phyloP scores from a whole-genome alignment of 176 grass and related monocot species.

The Oryza glumipatula region DNA sequence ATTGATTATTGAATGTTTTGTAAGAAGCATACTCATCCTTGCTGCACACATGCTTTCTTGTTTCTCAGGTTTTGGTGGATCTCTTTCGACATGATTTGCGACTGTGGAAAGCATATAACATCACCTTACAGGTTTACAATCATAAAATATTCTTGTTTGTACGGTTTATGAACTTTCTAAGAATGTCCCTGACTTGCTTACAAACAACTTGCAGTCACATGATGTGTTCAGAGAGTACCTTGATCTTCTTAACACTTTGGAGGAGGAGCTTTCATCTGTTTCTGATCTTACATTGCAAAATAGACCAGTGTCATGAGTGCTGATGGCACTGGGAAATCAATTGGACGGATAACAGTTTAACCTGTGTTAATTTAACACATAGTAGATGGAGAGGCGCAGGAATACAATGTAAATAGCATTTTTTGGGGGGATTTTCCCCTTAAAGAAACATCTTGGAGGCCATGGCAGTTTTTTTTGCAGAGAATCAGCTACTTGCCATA shows the following conservation, averaged over 20 bases:
- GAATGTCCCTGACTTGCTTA: slow-evolving; percentile 24
- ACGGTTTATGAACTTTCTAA: not conserved
- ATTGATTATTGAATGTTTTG: slow-evolving; percentile 5
- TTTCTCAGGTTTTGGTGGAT: slow-evolving; percentile 87
- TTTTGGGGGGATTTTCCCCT: slow-evolving; percentile 30
- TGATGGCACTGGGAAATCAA: not conserved
- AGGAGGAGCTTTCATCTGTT: slow-evolving; percentile 81
- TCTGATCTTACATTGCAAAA: slow-evolving; percentile 65
- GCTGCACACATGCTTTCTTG: slow-evolving; percentile 23
- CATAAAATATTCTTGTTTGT: not conserved
- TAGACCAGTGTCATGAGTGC: slow-evolving; percentile 50
- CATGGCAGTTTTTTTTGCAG: slow-evolving; percentile 43
- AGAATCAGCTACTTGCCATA: slow-evolving; percentile 43
- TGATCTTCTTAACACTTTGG: slow-evolving; percentile 84
- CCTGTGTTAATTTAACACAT: slow-evolving; percentile 55
- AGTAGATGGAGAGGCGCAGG: slow-evolving; percentile 14
- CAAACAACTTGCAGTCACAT: slow-evolving; percentile 70
- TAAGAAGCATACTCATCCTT: slow-evolving; percentile 24
- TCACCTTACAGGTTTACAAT: slow-evolving; percentile 79
- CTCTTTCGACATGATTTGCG: slow-evolving; percentile 92
- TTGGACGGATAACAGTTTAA: slow-evolving; percentile 16
- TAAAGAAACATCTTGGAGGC: slow-evolving; percentile 40
- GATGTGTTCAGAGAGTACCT: slow-evolving; percentile 87
- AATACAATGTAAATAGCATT: slow-evolving; percentile 62
- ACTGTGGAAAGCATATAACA: slow-evolving; percentile 93